These are phyloP conservation scores for Aspergillus sp. DNA, from an alignment of 2,329 filamentous ascomycete species.

Conservation along the genomic window DNA sequence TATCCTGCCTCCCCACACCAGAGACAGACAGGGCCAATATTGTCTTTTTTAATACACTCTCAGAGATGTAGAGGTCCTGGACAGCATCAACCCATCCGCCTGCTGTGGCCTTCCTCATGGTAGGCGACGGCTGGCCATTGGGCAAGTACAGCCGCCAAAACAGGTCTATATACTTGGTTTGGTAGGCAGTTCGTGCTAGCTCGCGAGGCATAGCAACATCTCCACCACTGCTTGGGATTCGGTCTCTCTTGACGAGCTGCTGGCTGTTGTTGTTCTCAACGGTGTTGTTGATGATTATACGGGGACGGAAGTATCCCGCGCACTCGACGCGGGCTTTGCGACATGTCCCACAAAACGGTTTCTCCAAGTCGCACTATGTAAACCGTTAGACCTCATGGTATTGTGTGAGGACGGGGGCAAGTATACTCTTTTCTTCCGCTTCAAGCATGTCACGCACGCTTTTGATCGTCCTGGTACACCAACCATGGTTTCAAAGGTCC, in stretches of 20 bases:
- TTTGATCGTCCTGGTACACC: constrained; percentile 12
- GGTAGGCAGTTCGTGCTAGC: constrained; percentile 3
- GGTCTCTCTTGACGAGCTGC: not conserved
- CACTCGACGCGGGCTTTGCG: constrained; percentile 13
- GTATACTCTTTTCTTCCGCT: constrained; percentile 9
- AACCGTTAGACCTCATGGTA: not conserved
- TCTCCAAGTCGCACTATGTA: constrained; percentile 6
- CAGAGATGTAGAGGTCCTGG: not conserved
- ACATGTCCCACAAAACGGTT: constrained; percentile 8
- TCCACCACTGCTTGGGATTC: not conserved
- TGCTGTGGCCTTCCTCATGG: not conserved
- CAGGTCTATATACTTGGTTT: constrained; percentile 9
- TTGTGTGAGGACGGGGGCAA: no score
- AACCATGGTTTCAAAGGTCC: not conserved
- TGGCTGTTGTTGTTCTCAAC: not conserved
- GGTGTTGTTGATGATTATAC: constrained; percentile 13
- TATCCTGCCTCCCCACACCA: constrained; percentile 1
- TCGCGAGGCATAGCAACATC: not conserved
- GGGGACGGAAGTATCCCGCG: constrained; percentile 5
- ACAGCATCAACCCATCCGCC: constrained; percentile 9
- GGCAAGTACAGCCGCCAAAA: constrained; percentile 9
- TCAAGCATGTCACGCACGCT: constrained; percentile 10
- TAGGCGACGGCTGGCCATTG: constrained; percentile 1
- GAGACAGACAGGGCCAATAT: constrained; percentile 3
- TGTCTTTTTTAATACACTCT: not conserved